Evolutionary conservation across 2,329 filamentous ascomycete genomes (phyloP).

Genomic region (Pseudogymnoascus sp.): DNA sequence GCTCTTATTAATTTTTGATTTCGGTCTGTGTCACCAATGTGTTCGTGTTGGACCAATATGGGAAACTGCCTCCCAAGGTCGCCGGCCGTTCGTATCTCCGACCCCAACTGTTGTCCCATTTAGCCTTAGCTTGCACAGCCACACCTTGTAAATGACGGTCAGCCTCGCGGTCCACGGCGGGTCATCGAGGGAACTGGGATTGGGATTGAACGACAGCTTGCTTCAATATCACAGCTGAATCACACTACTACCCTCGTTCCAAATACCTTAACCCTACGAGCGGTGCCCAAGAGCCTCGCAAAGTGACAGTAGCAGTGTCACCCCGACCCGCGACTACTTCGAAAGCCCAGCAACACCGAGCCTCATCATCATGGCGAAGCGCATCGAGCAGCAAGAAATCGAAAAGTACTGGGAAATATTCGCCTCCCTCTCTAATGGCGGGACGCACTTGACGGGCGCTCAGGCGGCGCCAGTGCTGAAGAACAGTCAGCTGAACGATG

Average conservation of each 20-base stretch:
- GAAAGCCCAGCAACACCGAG: neutral
- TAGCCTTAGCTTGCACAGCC: slow-evolving; percentile 5
- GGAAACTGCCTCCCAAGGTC: neutral
- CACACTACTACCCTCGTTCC: neutral
- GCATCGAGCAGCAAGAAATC: slow-evolving; percentile 65
- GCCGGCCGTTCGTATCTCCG: neutral
- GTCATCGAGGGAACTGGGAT: neutral
- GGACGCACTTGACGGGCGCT: slow-evolving; percentile 56
- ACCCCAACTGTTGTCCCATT: neutral
- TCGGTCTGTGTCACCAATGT: neutral
- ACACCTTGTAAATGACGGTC: slow-evolving; percentile 2
- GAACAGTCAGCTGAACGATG: slow-evolving; percentile 63
- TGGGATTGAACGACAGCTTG: slow-evolving; percentile 1
- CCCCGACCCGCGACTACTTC: neutral
- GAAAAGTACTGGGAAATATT: slow-evolving; percentile 78
- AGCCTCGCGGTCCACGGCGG: neutral
- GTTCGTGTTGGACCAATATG: neutral
- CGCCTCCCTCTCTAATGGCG: slow-evolving; percentile 55
- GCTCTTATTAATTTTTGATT: neutral
- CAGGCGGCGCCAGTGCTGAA: slow-evolving; percentile 65
- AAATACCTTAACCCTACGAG: neutral
- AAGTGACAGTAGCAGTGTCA: neutral
- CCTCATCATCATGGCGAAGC: slow-evolving; percentile 34
- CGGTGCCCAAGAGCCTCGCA: neutral
- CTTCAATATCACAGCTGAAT: neutral